These are phyloP conservation scores for Raffaelea albimanens DNA, from an alignment of 2,329 filamentous ascomycete species.

Conservation along the genomic window DNA sequence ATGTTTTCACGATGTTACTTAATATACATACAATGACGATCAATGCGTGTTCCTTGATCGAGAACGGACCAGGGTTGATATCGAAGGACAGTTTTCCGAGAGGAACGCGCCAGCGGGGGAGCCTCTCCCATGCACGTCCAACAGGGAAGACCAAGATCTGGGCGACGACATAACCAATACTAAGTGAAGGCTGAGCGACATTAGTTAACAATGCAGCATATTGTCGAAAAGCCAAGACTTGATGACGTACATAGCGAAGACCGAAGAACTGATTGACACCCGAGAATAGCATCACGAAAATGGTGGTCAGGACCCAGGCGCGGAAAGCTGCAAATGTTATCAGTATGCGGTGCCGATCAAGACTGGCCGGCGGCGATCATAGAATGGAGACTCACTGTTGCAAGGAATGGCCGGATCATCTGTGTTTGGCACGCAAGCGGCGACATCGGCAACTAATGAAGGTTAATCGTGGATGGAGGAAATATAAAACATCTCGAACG, in stretches of 20 bases:
- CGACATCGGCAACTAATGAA: slow-evolving; percentile 8
- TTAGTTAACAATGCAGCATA: not conserved
- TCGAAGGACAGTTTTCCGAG: too few species aligned
- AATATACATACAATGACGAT: too few species aligned
- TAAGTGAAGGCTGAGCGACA: too few species aligned
- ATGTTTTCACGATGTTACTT: not conserved
- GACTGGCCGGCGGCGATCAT: not conserved
- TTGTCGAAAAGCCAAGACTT: slow-evolving; percentile 9
- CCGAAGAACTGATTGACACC: slow-evolving; percentile 10
- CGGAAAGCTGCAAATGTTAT: slow-evolving; percentile 4
- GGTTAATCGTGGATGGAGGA: too few species aligned
- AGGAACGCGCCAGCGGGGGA: too few species aligned
- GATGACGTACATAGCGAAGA: slow-evolving; percentile 8
- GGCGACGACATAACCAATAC: too few species aligned
- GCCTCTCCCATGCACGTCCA: too few species aligned
- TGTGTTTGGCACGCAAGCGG: slow-evolving; percentile 8
- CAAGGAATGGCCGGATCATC: slow-evolving; percentile 8
- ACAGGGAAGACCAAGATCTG: too few species aligned
- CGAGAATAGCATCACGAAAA: slow-evolving; percentile 8
- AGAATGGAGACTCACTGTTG: slow-evolving; percentile 4
- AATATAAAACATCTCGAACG: not conserved
- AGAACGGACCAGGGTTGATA: too few species aligned
- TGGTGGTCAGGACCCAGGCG: slow-evolving; percentile 7
- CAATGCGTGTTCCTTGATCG: too few species aligned
- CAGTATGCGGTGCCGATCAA: not conserved